phyloP scores from a whole-genome alignment of 2,329 filamentous ascomycete species.

The Periconia macrospinosa region DNA sequence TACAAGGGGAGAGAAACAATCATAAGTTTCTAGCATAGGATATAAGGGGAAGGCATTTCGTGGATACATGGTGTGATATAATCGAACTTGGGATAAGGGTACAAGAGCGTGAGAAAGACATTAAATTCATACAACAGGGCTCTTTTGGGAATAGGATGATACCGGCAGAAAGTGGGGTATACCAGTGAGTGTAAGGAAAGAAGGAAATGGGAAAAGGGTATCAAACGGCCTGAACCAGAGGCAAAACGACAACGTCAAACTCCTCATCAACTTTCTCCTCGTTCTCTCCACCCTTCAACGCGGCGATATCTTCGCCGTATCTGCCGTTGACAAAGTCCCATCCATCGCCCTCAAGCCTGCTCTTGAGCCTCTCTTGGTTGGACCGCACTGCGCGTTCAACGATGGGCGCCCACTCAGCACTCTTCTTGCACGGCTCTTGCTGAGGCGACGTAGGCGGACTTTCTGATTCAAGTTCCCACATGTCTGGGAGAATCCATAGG shows the following conservation, averaged over 20 bases:
- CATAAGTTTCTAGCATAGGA: no score
- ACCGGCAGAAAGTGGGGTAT: no score
- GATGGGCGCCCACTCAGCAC: conserved; percentile 18
- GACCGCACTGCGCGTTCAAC: conserved; percentile 29
- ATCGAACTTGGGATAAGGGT: no score
- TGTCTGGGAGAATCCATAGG: conserved; percentile 36
- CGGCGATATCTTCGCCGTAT: conserved; percentile 27
- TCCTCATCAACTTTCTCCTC: conserved; percentile 37
- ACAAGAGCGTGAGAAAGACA: no score
- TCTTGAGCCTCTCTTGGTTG: conserved; percentile 32
- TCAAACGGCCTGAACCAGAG: conserved; percentile 9
- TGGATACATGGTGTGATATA: no score
- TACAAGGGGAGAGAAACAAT: no score
- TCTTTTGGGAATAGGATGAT: no score
- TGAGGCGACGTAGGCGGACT: neutral
- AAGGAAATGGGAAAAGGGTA: conserved; percentile 1
- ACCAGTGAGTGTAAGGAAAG: neutral
- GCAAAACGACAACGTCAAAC: conserved; percentile 37
- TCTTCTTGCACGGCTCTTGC: neutral
- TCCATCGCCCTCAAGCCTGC: conserved; percentile 34
- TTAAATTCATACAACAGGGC: no score
- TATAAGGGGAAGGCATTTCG: no score
- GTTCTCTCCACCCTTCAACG: conserved; percentile 17
- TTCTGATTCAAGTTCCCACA: conserved; percentile 25
- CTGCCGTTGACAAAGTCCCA: conserved; percentile 37